Percentiles rank a stretch among this genome's conserved stretches.
phyloP scores from a whole-genome alignment of 768 basidiomycete species.

The Sarcodon aspratus region DNA sequence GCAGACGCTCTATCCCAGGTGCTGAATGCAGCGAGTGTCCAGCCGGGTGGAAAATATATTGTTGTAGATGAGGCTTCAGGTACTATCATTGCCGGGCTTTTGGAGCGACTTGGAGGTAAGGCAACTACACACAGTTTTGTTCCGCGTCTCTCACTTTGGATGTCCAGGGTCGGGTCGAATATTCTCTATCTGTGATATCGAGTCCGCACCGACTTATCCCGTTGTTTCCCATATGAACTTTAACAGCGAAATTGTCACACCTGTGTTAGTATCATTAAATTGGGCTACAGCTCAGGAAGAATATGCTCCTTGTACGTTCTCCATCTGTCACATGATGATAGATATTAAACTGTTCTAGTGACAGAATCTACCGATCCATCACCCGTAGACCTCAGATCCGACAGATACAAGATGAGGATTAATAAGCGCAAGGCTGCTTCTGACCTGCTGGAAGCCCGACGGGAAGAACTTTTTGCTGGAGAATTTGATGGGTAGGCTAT shows the following conservation, averaged over 20 bases:
- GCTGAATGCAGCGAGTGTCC: slow-evolving; percentile 69
- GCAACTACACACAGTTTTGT: background rate
- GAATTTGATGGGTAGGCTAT: slow-evolving; percentile 76
- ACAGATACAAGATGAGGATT: slow-evolving; percentile 57
- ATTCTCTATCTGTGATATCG: slow-evolving; percentile 77
- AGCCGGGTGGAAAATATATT: slow-evolving; percentile 80
- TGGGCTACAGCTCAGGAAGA: slow-evolving; percentile 84
- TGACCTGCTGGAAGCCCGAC: slow-evolving; percentile 44
- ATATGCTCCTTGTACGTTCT: slow-evolving; percentile 48
- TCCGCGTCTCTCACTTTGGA: background rate
- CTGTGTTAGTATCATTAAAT: slow-evolving; percentile 61
- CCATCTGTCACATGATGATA: background rate
- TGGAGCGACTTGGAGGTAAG: slow-evolving; percentile 81
- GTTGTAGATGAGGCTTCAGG: slow-evolving; percentile 91
- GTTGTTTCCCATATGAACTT: slow-evolving; percentile 84
- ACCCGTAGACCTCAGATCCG: slow-evolving; percentile 50
- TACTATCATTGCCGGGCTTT: slow-evolving; percentile 68
- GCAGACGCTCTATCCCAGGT: slow-evolving; percentile 85
- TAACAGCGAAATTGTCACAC: slow-evolving; percentile 34
- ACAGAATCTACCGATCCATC: slow-evolving; percentile 46
- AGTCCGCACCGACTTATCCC: slow-evolving; percentile 88
- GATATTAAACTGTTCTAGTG: slow-evolving; percentile 5
- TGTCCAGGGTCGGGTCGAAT: slow-evolving; percentile 64
- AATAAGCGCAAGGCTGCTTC: slow-evolving; percentile 70
- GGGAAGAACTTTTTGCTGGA: slow-evolving; percentile 77